Base-by-base conservation (phyloP, 2,329 filamentous ascomycete genomes). In the Alternaria infectoria region DNA sequence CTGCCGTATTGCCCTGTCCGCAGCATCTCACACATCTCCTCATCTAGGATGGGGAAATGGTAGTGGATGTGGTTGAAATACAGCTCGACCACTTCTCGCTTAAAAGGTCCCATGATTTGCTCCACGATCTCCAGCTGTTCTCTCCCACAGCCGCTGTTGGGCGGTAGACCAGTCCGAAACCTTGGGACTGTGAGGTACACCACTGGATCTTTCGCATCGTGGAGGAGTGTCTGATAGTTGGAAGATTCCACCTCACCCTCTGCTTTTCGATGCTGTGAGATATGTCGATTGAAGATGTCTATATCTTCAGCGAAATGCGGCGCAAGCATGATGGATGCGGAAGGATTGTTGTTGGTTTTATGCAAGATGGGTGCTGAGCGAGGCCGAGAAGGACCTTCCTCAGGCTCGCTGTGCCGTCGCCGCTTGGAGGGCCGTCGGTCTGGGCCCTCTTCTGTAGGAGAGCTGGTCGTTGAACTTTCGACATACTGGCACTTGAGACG, bases 151-250 rank as follows among this genome's bases (percentile, higher is more conserved):
- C 75, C 72, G 36, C 70, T 72, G 26, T 73, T 72, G 3, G 73
- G 73, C 11, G 70, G 74, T n/a, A 81, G 62, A 6, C 85, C 85
- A 60, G 83, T 82, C 54, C 85, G 81, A 54, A 83, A 82, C 43
- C 84, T 78, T 10, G 85, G 84, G 4, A 87, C 83, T 6, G 84
- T 85, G 9, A 80, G 70, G 54, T 82, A 82, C 3, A 81, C 74
- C 7, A 82, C 76, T 5, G 80, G 77, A 51, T 81, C 74, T 19
- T 82, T 78, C 6, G 72, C 66, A 56, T 78, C 82, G 56, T 82
- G 85, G 2, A 83, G 84, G 30, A 86, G 81, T 8, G 85, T 83
- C 50, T 84, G 84, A 62, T 86, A 87, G 15, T 81, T 82, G 8
- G 71, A 74, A 6, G 67, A 62, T 28, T 81, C 82, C 12, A 74